These are phyloP conservation scores for Leersia perrieri DNA, from an alignment of 176 grass and related monocot species.

Conservation along the genomic window DNA sequence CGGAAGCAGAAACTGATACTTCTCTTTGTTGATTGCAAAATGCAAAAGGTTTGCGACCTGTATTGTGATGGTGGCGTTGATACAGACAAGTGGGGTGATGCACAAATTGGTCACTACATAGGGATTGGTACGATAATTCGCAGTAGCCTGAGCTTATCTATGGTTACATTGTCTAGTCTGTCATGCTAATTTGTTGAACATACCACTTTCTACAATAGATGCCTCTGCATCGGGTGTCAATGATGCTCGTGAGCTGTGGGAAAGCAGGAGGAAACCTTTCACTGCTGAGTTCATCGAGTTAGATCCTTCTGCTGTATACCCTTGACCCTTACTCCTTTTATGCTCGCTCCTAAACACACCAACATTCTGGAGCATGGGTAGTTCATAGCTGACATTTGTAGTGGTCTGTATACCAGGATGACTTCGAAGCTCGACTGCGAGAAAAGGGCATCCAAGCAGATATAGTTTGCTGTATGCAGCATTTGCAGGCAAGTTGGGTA, in stretches of 20 bases:
- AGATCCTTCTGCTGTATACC: constrained; percentile 65
- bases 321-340: not conserved
- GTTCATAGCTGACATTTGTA: constrained; percentile 24
- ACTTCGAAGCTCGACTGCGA: constrained; percentile 58
- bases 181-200: not conserved
- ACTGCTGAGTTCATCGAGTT: constrained; percentile 65
- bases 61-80: constrained; percentile 59
- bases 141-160: not conserved
- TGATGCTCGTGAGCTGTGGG: constrained; percentile 66
- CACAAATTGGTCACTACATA: constrained; percentile 80
- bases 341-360: not conserved
- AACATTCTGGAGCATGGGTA: not conserved
- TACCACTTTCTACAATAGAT: constrained; percentile 34
- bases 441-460: constrained; percentile 74
- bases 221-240: constrained; percentile 33
- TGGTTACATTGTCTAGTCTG: constrained; percentile 16
- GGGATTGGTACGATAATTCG: constrained; percentile 52
- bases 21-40: constrained; percentile 16
- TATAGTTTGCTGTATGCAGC: constrained; percentile 78
- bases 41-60: constrained; percentile 70
- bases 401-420: constrained; percentile 51
- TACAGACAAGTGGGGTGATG: constrained; percentile 71
- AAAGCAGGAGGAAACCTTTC: constrained; percentile 64
- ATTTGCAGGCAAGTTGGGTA: constrained; percentile 61
- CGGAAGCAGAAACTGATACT: not conserved